Base-by-base conservation (phyloP, 1,284 basidiomycete genomes). In the Volvariella volvacea region DNA sequence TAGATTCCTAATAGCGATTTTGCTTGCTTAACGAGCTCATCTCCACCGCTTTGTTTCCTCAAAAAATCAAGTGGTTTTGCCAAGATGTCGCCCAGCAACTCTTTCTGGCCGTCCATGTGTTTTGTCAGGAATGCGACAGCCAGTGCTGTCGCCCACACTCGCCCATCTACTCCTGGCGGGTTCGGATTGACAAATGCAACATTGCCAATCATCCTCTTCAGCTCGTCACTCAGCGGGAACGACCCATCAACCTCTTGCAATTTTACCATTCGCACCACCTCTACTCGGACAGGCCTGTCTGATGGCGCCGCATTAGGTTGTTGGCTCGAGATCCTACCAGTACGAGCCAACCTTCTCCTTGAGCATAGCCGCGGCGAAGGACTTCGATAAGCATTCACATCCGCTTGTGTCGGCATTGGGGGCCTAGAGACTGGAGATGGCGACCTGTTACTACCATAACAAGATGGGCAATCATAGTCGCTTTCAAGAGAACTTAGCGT, bases 171-270 rank as follows among this genome's bases (percentile, higher is more conserved):
- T 22, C 42, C n/a, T 2, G 38, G 15, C 37, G 52, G 16, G 14
- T 31, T 36, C 19, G 34, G 7, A 15, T 36, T 20, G 8, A n/a
- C n/a, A 15, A 36, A 16, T 4, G 34, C 34, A 20, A 16, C 43
- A 4, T 45, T 36, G 17, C 57, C 59, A 14, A 55, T 39, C 42
- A 60, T 57, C 7, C n/a, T 40, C 1, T 49, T 47, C 3, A 74
- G 57, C 1, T 51, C 46, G 9, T 57, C 51, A 9, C 56, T 44
- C 7, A 59, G 48, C 4, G 51, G 30, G 53, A 74, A 79, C 0
- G 73, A 75, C 1, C 78, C 78, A 39, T 78, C 69, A 19, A 65
- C 63, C 1, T 48, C 44, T 60, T 76, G 73, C 14, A 71, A 44
- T 8, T 47, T 50, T 14, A 71, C 51, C 16, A 78, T 55, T 3